These are phyloP conservation scores for Acephala macrosclerotiorum DNA, from an alignment of 2,329 filamentous ascomycete species.

Conservation along the genomic window DNA sequence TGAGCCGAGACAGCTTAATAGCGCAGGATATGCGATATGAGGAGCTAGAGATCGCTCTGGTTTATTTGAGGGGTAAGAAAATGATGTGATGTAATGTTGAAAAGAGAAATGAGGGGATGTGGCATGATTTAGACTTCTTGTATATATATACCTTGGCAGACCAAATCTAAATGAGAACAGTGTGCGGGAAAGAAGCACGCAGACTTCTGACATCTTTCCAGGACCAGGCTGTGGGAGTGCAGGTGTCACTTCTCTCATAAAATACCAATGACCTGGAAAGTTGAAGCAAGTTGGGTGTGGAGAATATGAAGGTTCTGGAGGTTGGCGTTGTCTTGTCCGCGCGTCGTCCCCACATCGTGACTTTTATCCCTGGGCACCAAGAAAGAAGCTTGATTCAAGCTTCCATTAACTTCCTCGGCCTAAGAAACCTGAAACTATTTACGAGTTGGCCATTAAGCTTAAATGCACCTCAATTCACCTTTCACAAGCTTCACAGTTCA, in stretches of 20 bases:
- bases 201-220: too few species aligned
- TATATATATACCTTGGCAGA: too few species aligned
- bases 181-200: too few species aligned
- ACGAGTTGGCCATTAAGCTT: not conserved
- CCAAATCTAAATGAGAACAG: too few species aligned
- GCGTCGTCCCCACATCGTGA: not conserved
- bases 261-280: too few species aligned
- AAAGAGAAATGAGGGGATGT: not conserved
- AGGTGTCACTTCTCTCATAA: too few species aligned
- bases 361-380: not conserved
- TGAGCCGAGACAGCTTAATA: constrained; percentile 77
- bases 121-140: not conserved
- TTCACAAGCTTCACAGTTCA: not conserved
- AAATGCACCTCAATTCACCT: not conserved
- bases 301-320: too few species aligned
- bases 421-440: not conserved
- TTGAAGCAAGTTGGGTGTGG: too few species aligned
- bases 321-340: too few species aligned
- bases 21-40: constrained; percentile 67
- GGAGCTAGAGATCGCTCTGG: not conserved
- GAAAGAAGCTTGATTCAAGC: not conserved
- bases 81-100: too few species aligned
- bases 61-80: not conserved
- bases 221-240: too few species aligned
- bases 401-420: not conserved